Base-by-base conservation (phyloP, 2,329 filamentous ascomycete genomes). In the Colletotrichum euphorbiae region DNA sequence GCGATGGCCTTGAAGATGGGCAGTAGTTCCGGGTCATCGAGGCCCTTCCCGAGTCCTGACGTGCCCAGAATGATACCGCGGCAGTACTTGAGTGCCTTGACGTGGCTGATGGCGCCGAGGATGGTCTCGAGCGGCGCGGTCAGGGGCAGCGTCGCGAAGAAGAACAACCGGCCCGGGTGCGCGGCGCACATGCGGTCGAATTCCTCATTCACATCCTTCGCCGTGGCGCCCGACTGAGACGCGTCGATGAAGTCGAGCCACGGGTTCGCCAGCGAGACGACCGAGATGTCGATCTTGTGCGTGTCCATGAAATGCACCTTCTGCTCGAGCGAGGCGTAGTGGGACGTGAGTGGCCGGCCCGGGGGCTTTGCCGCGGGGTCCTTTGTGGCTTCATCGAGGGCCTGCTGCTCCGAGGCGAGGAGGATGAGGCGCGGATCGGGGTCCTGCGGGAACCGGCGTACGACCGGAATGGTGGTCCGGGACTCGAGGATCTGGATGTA, bases 41-140 rank as follows among this genome's bases (percentile, higher is more conserved):
- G 84, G 0, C 94, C 94, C 11, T 86, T 82, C 0, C 93, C 94
- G 0, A 97, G 82, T 0, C 94, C 94, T 0, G 91, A 89, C 0
- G 94, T 97, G 1, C 94, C 94, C 73, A 98, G 88, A 70, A 98
- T 94, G 12, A 97, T 88, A n/a, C 94, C 94, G 3, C 93, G 87
- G 77, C 93, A 91, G 78, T 91, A 88, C 61, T 84, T 85, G 50
- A 97, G 82, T 0, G 75, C 77, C 28, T 81, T 82, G 40, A 96
- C 80, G 60, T 91, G 82, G 28, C 83, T 78, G 45, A 97, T 88
- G 69, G 94, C 89, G 0, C 82, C 80, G 2, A 91, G 84, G 6
- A 95, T 87, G 2, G 84, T 85, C 6, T 87, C 81, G 7, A 84
- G 77, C 0, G 89, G 83, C 0, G 91, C 93, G 15, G 90, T 93